Evolutionary conservation across 129 eudicot species (phyloP).

Genomic region (carrot (Daucus carota)): DNA sequence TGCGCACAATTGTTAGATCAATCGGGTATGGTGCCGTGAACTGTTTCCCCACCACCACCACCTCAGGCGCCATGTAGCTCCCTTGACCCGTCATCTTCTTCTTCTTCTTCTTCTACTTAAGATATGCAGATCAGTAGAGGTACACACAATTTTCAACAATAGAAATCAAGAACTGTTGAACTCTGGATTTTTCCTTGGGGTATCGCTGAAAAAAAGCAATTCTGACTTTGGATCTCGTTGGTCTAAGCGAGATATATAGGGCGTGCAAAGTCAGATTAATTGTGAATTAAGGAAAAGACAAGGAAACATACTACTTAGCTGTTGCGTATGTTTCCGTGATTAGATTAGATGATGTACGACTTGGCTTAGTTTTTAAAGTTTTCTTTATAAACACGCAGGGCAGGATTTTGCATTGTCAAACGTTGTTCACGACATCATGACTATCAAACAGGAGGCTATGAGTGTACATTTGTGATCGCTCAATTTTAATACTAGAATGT

Average conservation of each 20-base stretch:
- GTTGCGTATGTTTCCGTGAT: background rate
- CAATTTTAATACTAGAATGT: no score
- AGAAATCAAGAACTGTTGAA: no score
- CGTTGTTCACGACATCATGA: no score
- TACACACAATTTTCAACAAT: background rate
- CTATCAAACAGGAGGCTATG: no score
- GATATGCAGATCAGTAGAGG: background rate
- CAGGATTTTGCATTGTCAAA: no score
- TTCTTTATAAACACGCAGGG: no score
- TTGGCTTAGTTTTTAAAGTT: no score
- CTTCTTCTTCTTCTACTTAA: background rate
- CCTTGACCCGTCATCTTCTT: background rate
- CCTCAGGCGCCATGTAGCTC: conserved; percentile 6
- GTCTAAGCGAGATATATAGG: no score
- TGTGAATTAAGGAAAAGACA: background rate
- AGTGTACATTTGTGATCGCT: no score
- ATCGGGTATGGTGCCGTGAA: conserved; percentile 29
- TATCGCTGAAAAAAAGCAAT: background rate
- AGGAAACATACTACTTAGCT: background rate
- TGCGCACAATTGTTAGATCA: conserved; percentile 27
- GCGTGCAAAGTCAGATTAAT: background rate
- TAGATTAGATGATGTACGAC: no score
- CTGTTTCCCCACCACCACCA: conserved; percentile 35
- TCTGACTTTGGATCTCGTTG: background rate
- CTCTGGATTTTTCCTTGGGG: background rate